Evolutionary conservation across 164 flowering plant species (phyloP), one percentile per base, ranked within the genome.

Genomic region (Vitis vinifera): DNA sequence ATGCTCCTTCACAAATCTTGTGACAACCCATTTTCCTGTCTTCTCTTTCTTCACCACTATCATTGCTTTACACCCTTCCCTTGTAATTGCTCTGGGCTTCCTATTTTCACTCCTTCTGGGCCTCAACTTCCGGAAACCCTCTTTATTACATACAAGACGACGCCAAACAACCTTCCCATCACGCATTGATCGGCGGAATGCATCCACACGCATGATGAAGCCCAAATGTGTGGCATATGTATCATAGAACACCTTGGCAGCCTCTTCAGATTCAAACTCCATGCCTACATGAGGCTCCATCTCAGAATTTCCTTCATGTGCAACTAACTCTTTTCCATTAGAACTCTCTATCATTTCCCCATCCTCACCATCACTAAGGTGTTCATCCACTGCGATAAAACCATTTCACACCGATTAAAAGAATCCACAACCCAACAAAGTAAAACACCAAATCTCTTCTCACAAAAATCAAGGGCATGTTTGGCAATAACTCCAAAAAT

Each of bases 21-120:
- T 73, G 31, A 82, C 77, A 23, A 79, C 74, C 83, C 83, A 82
- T 66, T 72, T 82, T 12, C 78, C 81, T 7, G 76, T 63, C 59
- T 74, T 78, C 59, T 75, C 78, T 64, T 65, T 75, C 71, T 74
- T 68, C 10, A 75, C 81, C 73, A 78, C 67, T 31, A 78, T 75
- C 77, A 75, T 78, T 8, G 81, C 81, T 59, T 80, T 79, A 71
- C 88, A 85, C 29, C 88, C 86, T 74, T 85, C 86, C 66, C 88
- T 77, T 51, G 84, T 80, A 59, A 81, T 70, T 37, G 82, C 78
- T 9, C 86, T 64, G 15, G 84, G 83, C 69, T 83, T 85, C 78
- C 82, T 81, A 60, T 51, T 60, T 60, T 69, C 48, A 52, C 58
- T 51, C 56, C 59, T 1, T 72, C 80, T 17, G 66, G 68, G 52